Base-by-base conservation (phyloP, 169 alveolate species). In the Cystoisospora suis region DNA sequence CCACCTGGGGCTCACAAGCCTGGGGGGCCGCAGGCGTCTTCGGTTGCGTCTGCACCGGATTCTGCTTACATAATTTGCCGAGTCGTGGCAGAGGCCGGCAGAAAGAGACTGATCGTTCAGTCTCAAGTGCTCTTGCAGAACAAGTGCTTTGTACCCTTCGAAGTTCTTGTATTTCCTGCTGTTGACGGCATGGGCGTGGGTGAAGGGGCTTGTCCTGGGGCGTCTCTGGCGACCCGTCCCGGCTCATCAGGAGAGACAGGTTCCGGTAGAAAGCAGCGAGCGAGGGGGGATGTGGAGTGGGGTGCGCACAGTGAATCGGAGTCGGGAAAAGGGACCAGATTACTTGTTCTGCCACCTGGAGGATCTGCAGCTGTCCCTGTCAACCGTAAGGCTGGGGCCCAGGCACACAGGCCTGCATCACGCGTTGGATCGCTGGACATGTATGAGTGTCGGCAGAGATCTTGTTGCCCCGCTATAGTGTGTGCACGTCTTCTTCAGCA, bases 41-140 rank as follows among this genome's bases (percentile, higher is more conserved):
- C 77, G n/a, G 45, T 65, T 7, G 77, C 44, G 9, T 44, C 34
- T 6, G 27, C 15, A 2, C 77, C 45, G 15, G 77, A 65, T 23
- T 5, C n/a, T 23, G 81, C 88, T 9, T 88, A 44, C 79, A 56
- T 88, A 27, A 44, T 88, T 32, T 88, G 92, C 20, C 92, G 92
- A n/a, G 88, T 88, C 38, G 45, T 77, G 3, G 92, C 88, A 36
- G 88, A 56, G 53, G 88, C 58, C 17, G 92, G 92, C 40, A 77
- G 70, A 38, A 88, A 88, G 61, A 61, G 49, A 46, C 79, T 88
- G 20, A 38, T 77, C 65, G 88, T 88, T 46, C 88, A 88, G 83
- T 88, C 92, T 5, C 92, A 88, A 27, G 92, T 88, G 42, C 81
- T 88, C 40, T 79, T 88, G 32, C 81, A 86, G 56, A 88, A 81